Evolutionary conservation across 73 alveolate species (phyloP).

Genomic region (Paramecium octaurelia): DNA sequence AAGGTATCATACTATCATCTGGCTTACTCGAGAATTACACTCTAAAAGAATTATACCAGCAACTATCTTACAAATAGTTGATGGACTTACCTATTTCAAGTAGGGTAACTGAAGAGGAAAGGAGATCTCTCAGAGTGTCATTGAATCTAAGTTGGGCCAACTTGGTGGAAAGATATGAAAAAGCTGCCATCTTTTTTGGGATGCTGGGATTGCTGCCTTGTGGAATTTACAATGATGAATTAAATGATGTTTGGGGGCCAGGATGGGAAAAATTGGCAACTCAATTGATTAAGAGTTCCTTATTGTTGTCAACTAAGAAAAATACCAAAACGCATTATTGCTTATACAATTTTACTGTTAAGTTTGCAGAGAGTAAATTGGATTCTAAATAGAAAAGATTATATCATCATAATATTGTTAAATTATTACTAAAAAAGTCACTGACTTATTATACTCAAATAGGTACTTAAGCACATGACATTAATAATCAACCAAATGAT

Average conservation of each 20-base stretch:
- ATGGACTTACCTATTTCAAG: constrained; percentile 35
- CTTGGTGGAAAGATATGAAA: constrained; percentile 20
- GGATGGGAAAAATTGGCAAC: constrained; percentile 42
- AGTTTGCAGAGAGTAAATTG: constrained; percentile 44
- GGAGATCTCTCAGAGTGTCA: constrained; percentile 31
- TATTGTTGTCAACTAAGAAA: background rate
- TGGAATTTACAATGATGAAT: constrained; percentile 29
- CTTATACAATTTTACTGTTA: background rate
- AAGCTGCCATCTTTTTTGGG: constrained; percentile 39
- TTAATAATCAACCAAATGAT: background rate
- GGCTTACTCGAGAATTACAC: constrained; percentile 4
- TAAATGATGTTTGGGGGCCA: constrained; percentile 9
- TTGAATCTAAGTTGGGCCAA: constrained; percentile 28
- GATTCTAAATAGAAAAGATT: background rate
- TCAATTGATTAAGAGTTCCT: background rate
- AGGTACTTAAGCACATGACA: constrained; percentile 16
- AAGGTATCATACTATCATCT: constrained; percentile 20
- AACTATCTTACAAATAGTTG: background rate
- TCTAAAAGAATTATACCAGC: constrained; percentile 1
- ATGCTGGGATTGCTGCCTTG: constrained; percentile 38
- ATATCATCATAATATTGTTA: background rate
- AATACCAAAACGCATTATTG: background rate
- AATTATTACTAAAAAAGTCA: background rate
- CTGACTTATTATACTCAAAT: background rate
- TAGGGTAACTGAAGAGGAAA: constrained; percentile 36